Base-by-base conservation (phyloP, 768 basidiomycete species). In the Kwoniella mangroviensis region DNA sequence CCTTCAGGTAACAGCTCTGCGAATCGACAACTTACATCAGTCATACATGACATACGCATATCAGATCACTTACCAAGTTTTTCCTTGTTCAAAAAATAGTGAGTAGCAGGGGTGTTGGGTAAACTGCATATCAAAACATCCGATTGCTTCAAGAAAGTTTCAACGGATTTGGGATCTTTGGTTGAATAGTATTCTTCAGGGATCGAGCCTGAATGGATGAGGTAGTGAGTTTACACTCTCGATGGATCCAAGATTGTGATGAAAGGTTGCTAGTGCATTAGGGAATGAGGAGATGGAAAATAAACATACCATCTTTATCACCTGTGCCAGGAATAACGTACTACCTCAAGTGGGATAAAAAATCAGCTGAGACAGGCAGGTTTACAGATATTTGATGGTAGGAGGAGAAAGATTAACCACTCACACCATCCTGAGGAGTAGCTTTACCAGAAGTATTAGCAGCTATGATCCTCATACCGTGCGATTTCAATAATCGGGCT, bases 281-380 rank as follows among this genome's bases (percentile, higher is more conserved):
- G 53, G 24, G 63, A 15, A 26, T 26, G 55, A 42, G 2, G 24
- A 45, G 28, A 10, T 15, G 53, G 5, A 34, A 43, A 45, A 4
- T 24, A 5, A 15, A 63, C 75, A 4, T 57, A 81, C 79, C 82
- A 17, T 80, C 75, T 13, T 63, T 51, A 53, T 83, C 82, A 19
- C 82, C 82, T 0, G 82, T 83, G 0, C 81, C 82, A 1, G 81
- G 80, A 10, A 80, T 67, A 43, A 81, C 72, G 54, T 76, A 83
- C 81, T 82, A 63, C n/a, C 34, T 34, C 13, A 61, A 40, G 42
- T 24, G 11, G 24, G 24, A 17, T 51, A 0, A 19, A 19, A 40
- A 6, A 24, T 51, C 62, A 53, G 54, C 24, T 12, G 24, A 19
- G 12, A 24, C n/a, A n/a, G 4, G 12, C 54, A 22, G 13, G n/a